Conservation (phyloP, 1,284 basidiomycete species). For the Ceratobasidium sp. region DNA sequence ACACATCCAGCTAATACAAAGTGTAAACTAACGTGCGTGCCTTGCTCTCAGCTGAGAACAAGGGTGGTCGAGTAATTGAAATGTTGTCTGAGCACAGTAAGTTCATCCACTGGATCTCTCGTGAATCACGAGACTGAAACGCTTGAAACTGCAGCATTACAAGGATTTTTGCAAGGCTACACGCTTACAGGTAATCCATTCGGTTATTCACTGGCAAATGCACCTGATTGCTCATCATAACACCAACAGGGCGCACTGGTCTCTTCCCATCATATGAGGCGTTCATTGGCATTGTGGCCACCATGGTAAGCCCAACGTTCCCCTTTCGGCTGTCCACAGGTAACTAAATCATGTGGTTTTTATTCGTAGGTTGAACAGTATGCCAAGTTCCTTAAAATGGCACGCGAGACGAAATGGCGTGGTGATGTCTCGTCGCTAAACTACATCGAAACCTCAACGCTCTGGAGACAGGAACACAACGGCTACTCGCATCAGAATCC, state of each 20-base stretch:
- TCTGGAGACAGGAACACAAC: slow-evolving; percentile 74
- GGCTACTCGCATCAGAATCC: slow-evolving; percentile 86
- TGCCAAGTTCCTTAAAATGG: slow-evolving; percentile 86
- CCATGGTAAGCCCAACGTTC: slow-evolving; percentile 54
- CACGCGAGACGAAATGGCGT: slow-evolving; percentile 80
- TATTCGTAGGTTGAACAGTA: slow-evolving; percentile 67
- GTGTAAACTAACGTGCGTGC: neutral
- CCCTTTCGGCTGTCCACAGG: slow-evolving; percentile 64
- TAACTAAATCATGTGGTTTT: slow-evolving; percentile 50
- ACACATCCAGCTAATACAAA: neutral
- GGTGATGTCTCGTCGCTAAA: slow-evolving; percentile 78
- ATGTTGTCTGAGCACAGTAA: slow-evolving; percentile 84
- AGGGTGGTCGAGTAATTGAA: slow-evolving; percentile 82
- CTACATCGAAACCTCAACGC: slow-evolving; percentile 85
- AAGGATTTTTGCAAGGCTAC: slow-evolving; percentile 89
- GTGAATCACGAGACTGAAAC: neutral
- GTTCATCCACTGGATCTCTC: neutral
- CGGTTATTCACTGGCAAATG: too few relatives aligned
- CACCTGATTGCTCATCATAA: slow-evolving; percentile 12
- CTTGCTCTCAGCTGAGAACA: slow-evolving; percentile 58
- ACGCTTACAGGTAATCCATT: slow-evolving; percentile 72
- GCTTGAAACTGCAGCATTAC: slow-evolving; percentile 60
- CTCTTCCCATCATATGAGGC: slow-evolving; percentile 92
- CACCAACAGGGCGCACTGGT: slow-evolving; percentile 69
- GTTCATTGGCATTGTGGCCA: slow-evolving; percentile 70